Evolutionary conservation across 495 filamentous ascomycete species (phyloP), one percentile per base, ranked within the genome.

Genomic region (Aspergillus carlsbadensis): DNA sequence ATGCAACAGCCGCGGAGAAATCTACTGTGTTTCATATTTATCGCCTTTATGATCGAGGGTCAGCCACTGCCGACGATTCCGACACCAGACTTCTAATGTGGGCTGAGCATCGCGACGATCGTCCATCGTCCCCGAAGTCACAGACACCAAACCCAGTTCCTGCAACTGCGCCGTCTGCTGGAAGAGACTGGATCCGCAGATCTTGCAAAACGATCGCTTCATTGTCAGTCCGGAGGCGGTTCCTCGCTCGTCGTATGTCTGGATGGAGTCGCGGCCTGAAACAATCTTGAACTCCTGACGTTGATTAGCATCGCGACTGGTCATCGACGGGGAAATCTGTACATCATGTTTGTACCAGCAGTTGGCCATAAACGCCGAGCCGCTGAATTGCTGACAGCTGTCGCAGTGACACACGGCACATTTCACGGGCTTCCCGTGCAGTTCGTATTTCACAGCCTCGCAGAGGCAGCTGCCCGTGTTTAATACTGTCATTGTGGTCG

Each of bases 131-230:
- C 58, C 58, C 13, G 45, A 51, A 6, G 58, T 46, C 18, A 60
- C 58, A 0, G 29, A 20, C 1, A 60, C 13, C 7, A 15, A 5
- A 1, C 29, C 37, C 2, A 2, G 5, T 6, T 40, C 10, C 10
- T 45, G 45, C 15, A 51, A 7, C 3, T 11, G 10, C 0, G 42
- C 37, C 10, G 29, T 40, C 0, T 21, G n/a, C 11, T 51, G 24
- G 24, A 63, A 63, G 5, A 63, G 31, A 5, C 2, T 41, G 1
- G 61, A 63, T 8, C 61, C 61, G 22, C 61, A 63, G 10, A 13
- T 54, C n/a, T 13, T 15, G 26, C 61, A 63, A 45, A 63, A 63
- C 5, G 57, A 60, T 1, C 57, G 57, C 22, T 47, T 15, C 24
- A 63, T 34, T 2, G 42, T 15, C 7, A 40, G 13, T 15, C 61